phyloP scores from a whole-genome alignment of 306 rosid species.

The Myrica gale region DNA sequence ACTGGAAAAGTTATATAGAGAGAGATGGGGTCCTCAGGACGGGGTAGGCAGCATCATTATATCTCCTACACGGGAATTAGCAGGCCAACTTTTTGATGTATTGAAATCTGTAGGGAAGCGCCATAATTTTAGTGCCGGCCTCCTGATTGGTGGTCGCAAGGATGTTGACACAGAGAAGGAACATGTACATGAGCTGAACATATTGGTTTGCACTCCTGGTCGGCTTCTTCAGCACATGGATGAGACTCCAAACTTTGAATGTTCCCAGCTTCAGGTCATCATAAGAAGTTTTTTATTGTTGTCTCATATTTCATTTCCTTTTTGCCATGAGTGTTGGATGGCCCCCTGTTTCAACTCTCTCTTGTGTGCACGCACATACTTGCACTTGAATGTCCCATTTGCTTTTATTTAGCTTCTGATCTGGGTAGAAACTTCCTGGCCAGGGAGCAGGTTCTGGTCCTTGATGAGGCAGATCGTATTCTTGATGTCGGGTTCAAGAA shows the following conservation, averaged over 20 bases:
- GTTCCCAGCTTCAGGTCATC: conserved; percentile 80
- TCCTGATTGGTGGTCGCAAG: conserved; percentile 89
- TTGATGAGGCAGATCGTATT: conserved; percentile 94
- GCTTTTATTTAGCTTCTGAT: conserved; percentile 29
- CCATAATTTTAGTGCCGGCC: conserved; percentile 89
- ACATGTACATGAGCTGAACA: conserved; percentile 63
- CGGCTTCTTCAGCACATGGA: conserved; percentile 96
- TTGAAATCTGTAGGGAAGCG: conserved; percentile 58
- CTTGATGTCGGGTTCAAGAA: conserved; percentile 79
- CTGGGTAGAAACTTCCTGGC: conserved; percentile 39
- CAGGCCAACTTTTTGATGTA: conserved; percentile 74
- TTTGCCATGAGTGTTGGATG: not conserved
- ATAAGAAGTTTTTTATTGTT: not conserved
- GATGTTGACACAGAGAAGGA: conserved; percentile 73
- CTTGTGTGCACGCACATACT: not conserved
- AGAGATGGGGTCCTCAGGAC: conserved; percentile 74
- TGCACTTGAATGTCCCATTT: not conserved
- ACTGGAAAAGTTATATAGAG: conserved; percentile 74
- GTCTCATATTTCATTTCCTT: not conserved
- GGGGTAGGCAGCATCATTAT: conserved; percentile 89
- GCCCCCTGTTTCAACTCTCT: not conserved
- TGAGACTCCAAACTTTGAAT: conserved; percentile 87
- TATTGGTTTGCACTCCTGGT: conserved; percentile 90
- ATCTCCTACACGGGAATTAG: conserved; percentile 90
- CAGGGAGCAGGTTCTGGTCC: conserved; percentile 73